These are phyloP conservation scores for Scheffersomyces illinoinensis DNA, from an alignment of 1,139 yeast genomes.

Conservation along the genomic window DNA sequence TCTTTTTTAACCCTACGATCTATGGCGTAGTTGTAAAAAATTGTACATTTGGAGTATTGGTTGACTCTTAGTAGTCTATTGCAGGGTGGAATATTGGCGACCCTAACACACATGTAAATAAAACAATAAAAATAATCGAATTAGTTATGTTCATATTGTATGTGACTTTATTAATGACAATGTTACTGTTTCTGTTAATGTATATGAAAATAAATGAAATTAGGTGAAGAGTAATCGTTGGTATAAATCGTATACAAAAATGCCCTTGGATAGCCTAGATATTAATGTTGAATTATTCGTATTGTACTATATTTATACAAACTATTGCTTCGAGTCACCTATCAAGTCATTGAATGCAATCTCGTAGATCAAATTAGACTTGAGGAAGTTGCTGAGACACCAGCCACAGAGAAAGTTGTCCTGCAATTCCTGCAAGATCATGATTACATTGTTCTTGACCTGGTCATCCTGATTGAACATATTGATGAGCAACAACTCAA, in stretches of 20 bases:
- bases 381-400: constrained; percentile 42
- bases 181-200: too few relatives aligned
- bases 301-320: too few relatives aligned
- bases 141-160: background rate
- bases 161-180: background rate
- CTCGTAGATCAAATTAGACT: constrained; percentile 42
- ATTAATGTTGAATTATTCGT: background rate
- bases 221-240: too few relatives aligned
- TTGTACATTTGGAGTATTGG: background rate
- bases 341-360: constrained; percentile 42
- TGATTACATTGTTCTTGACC: constrained; percentile 41
- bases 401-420: constrained; percentile 50
- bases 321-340: constrained; percentile 6
- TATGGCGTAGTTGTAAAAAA: background rate
- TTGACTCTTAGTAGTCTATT: background rate
- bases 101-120: background rate
- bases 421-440: constrained; percentile 48
- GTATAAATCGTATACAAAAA: too few relatives aligned
- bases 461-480: constrained; percentile 51
- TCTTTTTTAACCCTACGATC: background rate
- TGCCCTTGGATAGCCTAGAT: background rate
- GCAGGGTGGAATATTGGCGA: background rate
- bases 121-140: too few relatives aligned
- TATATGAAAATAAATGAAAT: too few relatives aligned
- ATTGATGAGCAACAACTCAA: constrained; percentile 42